A percentile compares a stretch with the other conserved stretches of the same genome.
Conservation (phyloP, 768 basidiomycete species). For the Lyophyllum atratum region DNA sequence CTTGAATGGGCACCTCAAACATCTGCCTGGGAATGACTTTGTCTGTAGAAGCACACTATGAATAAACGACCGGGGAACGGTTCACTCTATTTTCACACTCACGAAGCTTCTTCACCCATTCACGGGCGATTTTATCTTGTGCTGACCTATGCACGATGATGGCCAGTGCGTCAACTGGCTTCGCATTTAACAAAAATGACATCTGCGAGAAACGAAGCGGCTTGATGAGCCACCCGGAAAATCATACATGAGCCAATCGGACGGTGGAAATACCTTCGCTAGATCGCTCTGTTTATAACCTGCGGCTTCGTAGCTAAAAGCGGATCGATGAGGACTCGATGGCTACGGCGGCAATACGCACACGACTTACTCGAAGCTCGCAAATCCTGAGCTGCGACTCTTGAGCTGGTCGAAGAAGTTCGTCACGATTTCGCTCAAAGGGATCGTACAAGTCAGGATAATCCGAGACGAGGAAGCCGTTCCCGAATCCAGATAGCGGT, state of each 20-base stretch:
- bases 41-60: conserved; percentile 43
- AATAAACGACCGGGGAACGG: not conserved
- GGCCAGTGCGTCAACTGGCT: conserved; percentile 91
- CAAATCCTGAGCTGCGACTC: conserved; percentile 87
- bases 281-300: conserved; percentile 84
- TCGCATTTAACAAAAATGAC: conserved; percentile 85
- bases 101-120: conserved; percentile 95
- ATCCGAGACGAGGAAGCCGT: conserved; percentile 59
- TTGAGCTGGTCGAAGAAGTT: conserved; percentile 96
- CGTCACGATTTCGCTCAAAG: conserved; percentile 90
- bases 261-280: conserved; percentile 62
- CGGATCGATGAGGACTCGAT: not conserved
- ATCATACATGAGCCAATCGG: not conserved
- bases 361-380: conserved; percentile 80
- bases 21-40: conserved; percentile 91
- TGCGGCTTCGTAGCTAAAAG: conserved; percentile 86
- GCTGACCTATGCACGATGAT: conserved; percentile 86
- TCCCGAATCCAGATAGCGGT: conserved; percentile 76
- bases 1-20: conserved; percentile 96
- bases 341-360: not conserved
- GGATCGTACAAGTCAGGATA: conserved; percentile 82
- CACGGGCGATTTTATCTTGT: conserved; percentile 71
- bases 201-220: conserved; percentile 51
- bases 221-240: not conserved
- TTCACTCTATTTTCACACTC: conserved; percentile 29